Base-by-base conservation (phyloP, 805 yeast genomes). In the Alloascoidea hylecoeti region DNA sequence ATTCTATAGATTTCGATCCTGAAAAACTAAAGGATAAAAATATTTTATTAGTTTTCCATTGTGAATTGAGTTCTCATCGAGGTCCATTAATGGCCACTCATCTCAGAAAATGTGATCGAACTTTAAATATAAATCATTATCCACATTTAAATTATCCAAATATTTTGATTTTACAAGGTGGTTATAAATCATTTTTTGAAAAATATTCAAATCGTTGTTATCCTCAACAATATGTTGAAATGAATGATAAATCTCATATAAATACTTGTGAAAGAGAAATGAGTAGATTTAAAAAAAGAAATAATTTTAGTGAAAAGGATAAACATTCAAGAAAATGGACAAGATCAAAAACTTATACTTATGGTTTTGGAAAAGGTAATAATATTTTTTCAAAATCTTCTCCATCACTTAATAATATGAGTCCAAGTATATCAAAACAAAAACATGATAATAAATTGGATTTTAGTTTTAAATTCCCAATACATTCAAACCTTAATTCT, bases 11-110 rank as follows among this genome's bases (percentile, higher is more conserved):
- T n/a, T n/a, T n/a, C n/a, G n/a, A n/a, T n/a, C 39, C 60, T 52
- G 45, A 60, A 50, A 35, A 49, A 41, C 35, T 49, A 48, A 38
- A 38, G 6, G 35, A 48, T 16, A 50, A 47, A 33, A 65, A 61
- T 15, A 64, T 64, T 15, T 60, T 92, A 39, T 55, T 89, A 4
- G 66, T 92, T 6, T 89, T 92, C 63, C 96, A 92, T 57, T 92
- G 98, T 59, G 98, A 92, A 58, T 89, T 85, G 55, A 79, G 94
- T 30, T 74, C 94, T 4, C 84, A 79, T 52, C 67, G 98, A 42
- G 95, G 97, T n/a, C 98, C 98, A 3, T 62, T 79, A 36, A 74
- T 92, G 80, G 97, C 97, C 1, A 64, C 75, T 39, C 86, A 85
- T 53, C 66, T 92, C 40, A 65, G 98, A 43, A 78, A 78, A 42